Percentiles rank a stretch among this genome's conserved stretches.
Evolutionary conservation across 352 stramenopile genomes (phyloP).

Genomic region (Phytophthora brassicae): DNA sequence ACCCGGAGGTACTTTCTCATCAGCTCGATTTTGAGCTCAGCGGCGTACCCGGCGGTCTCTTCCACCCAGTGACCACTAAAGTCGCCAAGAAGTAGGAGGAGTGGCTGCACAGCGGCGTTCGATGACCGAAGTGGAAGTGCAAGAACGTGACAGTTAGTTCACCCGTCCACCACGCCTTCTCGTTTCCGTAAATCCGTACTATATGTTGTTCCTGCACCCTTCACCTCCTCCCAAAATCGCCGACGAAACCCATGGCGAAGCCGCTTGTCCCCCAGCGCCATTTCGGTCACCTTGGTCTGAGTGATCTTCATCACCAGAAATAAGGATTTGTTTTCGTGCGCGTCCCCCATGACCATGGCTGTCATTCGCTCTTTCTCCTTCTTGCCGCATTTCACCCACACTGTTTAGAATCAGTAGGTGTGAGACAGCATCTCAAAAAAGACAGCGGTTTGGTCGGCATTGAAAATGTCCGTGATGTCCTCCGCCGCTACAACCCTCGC

Average conservation of each 20-base stretch:
- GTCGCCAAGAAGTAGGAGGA: background rate
- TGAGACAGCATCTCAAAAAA: slow-evolving; percentile 35
- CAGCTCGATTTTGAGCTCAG: slow-evolving; percentile 11
- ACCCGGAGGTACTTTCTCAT: slow-evolving; percentile 13
- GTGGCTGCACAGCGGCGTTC: background rate
- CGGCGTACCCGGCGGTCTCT: background rate
- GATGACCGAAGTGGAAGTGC: slow-evolving; percentile 27
- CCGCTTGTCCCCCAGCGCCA: slow-evolving; percentile 18
- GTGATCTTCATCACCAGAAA: slow-evolving; percentile 34
- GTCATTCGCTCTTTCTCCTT: slow-evolving; percentile 34
- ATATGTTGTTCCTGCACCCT: background rate
- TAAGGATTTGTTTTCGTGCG: slow-evolving; percentile 24
- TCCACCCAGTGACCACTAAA: slow-evolving; percentile 1
- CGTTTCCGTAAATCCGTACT: background rate
- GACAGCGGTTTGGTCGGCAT: slow-evolving; percentile 27
- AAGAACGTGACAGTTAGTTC: background rate
- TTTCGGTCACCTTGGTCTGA: background rate
- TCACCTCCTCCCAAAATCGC: slow-evolving; percentile 23
- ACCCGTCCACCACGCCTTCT: slow-evolving; percentile 13
- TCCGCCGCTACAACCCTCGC: background rate
- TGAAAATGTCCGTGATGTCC: slow-evolving; percentile 20
- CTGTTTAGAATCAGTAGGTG: slow-evolving; percentile 11
- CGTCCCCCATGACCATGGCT: slow-evolving; percentile 29
- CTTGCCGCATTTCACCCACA: slow-evolving; percentile 32
- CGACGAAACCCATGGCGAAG: slow-evolving; percentile 29